Evolutionary conservation across 2,329 filamentous ascomycete genomes (phyloP), one percentile per base, ranked within the genome.

Genomic region (Arthroderma uncinatum): DNA sequence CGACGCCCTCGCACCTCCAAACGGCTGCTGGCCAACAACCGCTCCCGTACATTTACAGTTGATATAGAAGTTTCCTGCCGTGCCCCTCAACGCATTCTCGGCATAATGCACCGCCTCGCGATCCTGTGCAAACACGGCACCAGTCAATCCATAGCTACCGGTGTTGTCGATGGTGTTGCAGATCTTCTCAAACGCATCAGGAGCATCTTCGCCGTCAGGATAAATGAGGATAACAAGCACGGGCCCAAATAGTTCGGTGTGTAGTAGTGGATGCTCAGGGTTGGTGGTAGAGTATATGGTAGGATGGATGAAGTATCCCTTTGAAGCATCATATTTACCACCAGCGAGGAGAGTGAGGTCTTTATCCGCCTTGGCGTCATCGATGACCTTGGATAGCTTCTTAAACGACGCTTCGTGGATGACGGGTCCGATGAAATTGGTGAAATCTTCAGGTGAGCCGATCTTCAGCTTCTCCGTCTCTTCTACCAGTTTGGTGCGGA

Each of bases 351-450:
- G 78, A 69, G 87, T 79, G 12, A 95, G 80, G 62, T 86, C 82
- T 7, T 76, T 73, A 70, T 94, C 89, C n/a, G 78, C 77, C 74
- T 89, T 89, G n/a, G 89, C 87, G 33, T 81, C 82, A 59, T 93
- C 86, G 62, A 95, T 94, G 56, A 85, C 86, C 19, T 79, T 78
- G 0, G 82, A 79, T 1, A 95, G 80, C 73, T 91, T 92, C 70
- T 89, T 82, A 79, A 94, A 95, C 9, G 86, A 87, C 9, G 77
- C 80, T 62, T 84, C 79, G 75, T 94, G 89, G 71, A 95, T 94
- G 58, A 95, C 89, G 21, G 89, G 89, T 8, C 89, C 89, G 66
- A 91, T 83, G 76, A 95, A 94, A 76, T 90, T 89, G 64, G 79
- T 76, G 67, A 87, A 85, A 48, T 87, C 76, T 36, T 82, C 80